These are phyloP conservation scores for Juglanconis sp. DNA, from an alignment of 2,329 filamentous ascomycete species.

Conservation along the genomic window DNA sequence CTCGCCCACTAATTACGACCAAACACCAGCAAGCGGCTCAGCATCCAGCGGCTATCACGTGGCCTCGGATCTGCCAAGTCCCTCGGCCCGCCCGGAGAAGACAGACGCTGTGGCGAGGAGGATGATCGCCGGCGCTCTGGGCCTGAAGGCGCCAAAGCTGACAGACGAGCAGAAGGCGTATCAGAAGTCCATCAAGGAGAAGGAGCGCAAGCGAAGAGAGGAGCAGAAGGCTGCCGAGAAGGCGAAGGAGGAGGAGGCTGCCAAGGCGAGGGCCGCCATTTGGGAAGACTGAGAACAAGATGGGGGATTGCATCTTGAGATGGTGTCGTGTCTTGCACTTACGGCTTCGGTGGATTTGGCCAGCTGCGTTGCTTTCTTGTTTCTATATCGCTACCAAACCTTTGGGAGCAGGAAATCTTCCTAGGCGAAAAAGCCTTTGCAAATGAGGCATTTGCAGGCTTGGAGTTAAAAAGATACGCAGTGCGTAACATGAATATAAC, in stretches of 20 bases:
- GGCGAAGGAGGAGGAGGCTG: constrained; percentile 59
- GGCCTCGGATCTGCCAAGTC: not conserved
- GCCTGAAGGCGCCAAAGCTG: constrained; percentile 73
- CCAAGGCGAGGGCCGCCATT: constrained; percentile 76
- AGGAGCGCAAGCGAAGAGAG: constrained; percentile 75
- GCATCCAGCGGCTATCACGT: constrained; percentile 4
- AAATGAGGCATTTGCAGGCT: too few species aligned
- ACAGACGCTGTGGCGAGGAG: constrained; percentile 86
- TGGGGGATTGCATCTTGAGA: not conserved
- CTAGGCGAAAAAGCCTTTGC: too few species aligned
- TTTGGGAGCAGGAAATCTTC: too few species aligned
- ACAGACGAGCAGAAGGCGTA: constrained; percentile 89
- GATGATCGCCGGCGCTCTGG: constrained; percentile 85
- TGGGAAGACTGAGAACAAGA: constrained; percentile 66
- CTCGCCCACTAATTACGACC: constrained; percentile 43
- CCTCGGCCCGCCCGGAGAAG: constrained; percentile 68
- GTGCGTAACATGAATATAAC: too few species aligned
- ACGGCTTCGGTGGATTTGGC: not conserved
- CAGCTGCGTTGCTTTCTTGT: not conserved
- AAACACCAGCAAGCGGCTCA: constrained; percentile 11
- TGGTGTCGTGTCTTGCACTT: not conserved
- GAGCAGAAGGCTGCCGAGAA: constrained; percentile 66
- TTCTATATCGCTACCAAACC: not conserved
- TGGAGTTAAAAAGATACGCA: too few species aligned
- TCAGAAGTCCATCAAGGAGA: constrained; percentile 76